phyloP scores from a whole-genome alignment of 2,329 filamentous ascomycete genomes.

The Diaporthe helianthi region DNA sequence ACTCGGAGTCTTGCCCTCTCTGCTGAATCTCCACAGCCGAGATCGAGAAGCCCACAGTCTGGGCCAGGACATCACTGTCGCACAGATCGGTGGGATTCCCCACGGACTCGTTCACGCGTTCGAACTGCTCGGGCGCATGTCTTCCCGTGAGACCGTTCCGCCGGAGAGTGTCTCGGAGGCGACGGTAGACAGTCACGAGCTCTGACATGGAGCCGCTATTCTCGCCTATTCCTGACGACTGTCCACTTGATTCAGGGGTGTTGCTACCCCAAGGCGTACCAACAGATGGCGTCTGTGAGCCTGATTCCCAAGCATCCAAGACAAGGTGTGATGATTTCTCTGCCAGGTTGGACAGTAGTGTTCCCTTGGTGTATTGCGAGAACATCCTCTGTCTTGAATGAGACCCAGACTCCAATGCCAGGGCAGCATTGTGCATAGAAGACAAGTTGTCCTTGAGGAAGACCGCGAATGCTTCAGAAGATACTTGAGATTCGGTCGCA shows the following conservation, averaged over 20 bases:
- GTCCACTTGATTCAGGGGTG: slow-evolving; percentile 46
- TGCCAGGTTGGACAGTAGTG: slow-evolving; percentile 49
- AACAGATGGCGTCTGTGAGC: slow-evolving; percentile 44
- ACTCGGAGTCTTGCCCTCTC: slow-evolving; percentile 78
- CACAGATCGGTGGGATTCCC: slow-evolving; percentile 54
- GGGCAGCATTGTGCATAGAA: background rate
- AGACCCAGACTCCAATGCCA: background rate
- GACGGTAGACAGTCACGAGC: slow-evolving; percentile 65
- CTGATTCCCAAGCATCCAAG: slow-evolving; percentile 53
- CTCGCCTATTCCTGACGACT: slow-evolving; percentile 38
- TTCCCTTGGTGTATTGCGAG: slow-evolving; percentile 47
- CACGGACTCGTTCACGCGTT: slow-evolving; percentile 36
- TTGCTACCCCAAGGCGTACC: slow-evolving; percentile 49
- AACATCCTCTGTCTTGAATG: slow-evolving; percentile 44
- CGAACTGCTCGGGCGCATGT: slow-evolving; percentile 44
- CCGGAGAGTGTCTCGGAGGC: slow-evolving; percentile 64
- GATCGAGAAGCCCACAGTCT: slow-evolving; percentile 81
- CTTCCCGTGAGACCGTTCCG: slow-evolving; percentile 59
- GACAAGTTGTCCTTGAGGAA: slow-evolving; percentile 57
- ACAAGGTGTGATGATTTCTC: slow-evolving; percentile 47
- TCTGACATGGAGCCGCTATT: slow-evolving; percentile 54
- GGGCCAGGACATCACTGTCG: slow-evolving; percentile 66
- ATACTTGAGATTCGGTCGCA: slow-evolving; percentile 44
- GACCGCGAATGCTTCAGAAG: slow-evolving; percentile 60
- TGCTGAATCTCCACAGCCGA: slow-evolving; percentile 91